Evolutionary conservation across 805 yeast genomes (phyloP).

Genomic region (Debaryomyces hansenii): DNA sequence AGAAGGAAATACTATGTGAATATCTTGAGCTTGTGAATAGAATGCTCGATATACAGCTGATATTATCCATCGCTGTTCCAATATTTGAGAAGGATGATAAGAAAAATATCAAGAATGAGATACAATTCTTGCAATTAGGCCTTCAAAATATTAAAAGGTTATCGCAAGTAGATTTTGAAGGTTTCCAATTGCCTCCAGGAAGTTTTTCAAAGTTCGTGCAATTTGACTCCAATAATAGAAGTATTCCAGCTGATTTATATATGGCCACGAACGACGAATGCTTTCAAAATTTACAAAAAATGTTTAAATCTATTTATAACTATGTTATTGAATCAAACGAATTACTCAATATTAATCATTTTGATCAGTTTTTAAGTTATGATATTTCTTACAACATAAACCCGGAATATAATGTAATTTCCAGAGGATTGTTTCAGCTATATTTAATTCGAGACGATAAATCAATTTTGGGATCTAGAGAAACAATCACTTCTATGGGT

Average conservation of each 20-base stretch:
- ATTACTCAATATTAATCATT: conserved; percentile 21
- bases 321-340: conserved; percentile 18
- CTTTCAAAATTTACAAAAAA: conserved; percentile 14
- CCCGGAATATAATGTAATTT: conserved; percentile 41
- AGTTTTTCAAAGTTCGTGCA: conserved; percentile 38
- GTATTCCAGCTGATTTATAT: conserved; percentile 36
- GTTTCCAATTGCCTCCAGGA: conserved; percentile 17
- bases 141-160: conserved; percentile 5
- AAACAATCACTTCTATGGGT: conserved; percentile 14
- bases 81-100: conserved; percentile 10
- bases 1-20: conserved; percentile 6
- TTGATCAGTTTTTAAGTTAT: conserved; percentile 25
- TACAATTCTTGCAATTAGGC: conserved; percentile 18
- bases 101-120: background rate
- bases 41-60: conserved; percentile 17
- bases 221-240: conserved; percentile 33
- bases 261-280: conserved; percentile 20
- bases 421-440: conserved; percentile 63
- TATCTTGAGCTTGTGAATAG: conserved; percentile 4
- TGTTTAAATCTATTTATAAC: conserved; percentile 19
- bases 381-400: conserved; percentile 25
- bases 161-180: conserved; percentile 1
- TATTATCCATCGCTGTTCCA: conserved; percentile 13
- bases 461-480: conserved; percentile 50
- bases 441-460: conserved; percentile 63